phyloP scores from a whole-genome alignment of 768 basidiomycete genomes.

The Mycena rebaudengoi region DNA sequence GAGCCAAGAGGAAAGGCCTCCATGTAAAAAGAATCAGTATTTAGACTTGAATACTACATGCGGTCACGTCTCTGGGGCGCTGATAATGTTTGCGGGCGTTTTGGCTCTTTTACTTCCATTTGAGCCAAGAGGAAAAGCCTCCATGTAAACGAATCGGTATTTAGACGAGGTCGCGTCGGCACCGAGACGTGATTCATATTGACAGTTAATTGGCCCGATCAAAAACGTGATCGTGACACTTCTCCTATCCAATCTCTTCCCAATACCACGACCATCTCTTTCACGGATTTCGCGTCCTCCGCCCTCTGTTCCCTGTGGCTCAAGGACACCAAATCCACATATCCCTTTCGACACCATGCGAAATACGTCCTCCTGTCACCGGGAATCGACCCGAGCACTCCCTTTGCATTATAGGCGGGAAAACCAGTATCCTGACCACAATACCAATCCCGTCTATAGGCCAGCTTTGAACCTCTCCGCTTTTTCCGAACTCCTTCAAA shows the following conservation, averaged over 20 bases:
- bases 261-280: constrained; percentile 1
- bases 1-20: constrained; percentile 80
- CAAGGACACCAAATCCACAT: too few relatives aligned
- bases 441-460: constrained; percentile 25
- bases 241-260: too few relatives aligned
- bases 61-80: constrained; percentile 60
- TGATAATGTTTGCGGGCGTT: constrained; percentile 68
- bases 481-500: constrained; percentile 31
- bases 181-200: too few relatives aligned
- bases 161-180: neutral
- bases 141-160: constrained; percentile 52
- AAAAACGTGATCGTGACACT: too few relatives aligned
- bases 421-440: neutral
- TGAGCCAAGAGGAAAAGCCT: constrained; percentile 78
- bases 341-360: too few relatives aligned
- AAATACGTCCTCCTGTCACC: constrained; percentile 15
- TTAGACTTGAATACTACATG: neutral
- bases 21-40: constrained; percentile 49
- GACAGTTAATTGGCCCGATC: too few relatives aligned
- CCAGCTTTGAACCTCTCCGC: constrained; percentile 36
- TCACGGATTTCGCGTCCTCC: neutral
- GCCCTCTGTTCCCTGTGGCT: neutral
- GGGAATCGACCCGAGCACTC: constrained; percentile 14
- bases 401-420: neutral
- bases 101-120: constrained; percentile 73